Conservation (phyloP, 768 basidiomycete genomes). For the Kwoniella mangroviensis region DNA sequence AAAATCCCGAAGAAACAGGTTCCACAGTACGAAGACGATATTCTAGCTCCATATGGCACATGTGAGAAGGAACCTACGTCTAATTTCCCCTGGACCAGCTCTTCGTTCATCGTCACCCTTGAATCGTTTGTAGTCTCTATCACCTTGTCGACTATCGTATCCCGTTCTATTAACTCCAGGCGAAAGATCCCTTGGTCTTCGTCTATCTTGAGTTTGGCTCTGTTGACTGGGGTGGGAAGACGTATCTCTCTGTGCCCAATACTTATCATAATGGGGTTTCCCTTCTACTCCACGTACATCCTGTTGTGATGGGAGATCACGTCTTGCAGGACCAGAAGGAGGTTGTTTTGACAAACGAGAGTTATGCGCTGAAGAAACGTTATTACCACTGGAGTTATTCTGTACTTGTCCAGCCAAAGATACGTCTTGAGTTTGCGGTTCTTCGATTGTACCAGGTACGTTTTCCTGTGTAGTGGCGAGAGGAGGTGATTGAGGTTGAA, state of each 20-base stretch:
- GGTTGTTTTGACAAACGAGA: background rate
- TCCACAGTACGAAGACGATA: no score
- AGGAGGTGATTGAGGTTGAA: slow-evolving; percentile 4
- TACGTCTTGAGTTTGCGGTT: background rate
- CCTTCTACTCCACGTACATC: background rate
- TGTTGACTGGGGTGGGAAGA: background rate
- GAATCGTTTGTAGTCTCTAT: slow-evolving; percentile 23
- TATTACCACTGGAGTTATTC: background rate
- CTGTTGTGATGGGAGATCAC: background rate
- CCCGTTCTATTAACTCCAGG: background rate
- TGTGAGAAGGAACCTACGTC: slow-evolving; percentile 29
- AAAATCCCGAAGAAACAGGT: no score
- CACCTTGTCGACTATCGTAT: slow-evolving; percentile 1
- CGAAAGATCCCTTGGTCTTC: slow-evolving; percentile 18
- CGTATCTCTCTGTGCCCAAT: slow-evolving; percentile 3
- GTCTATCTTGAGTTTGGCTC: slow-evolving; percentile 5
- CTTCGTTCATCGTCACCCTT: slow-evolving; percentile 16
- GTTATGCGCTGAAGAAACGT: background rate
- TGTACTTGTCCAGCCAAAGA: slow-evolving; percentile 5
- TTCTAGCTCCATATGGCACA: background rate
- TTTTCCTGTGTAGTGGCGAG: background rate
- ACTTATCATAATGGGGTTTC: slow-evolving; percentile 6
- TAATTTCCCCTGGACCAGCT: slow-evolving; percentile 16
- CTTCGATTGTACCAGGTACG: no score
- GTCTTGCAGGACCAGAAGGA: slow-evolving; percentile 6